Evolutionary conservation across 495 filamentous ascomycete species (phyloP).

Genomic region (Bathelium albidoporum): DNA sequence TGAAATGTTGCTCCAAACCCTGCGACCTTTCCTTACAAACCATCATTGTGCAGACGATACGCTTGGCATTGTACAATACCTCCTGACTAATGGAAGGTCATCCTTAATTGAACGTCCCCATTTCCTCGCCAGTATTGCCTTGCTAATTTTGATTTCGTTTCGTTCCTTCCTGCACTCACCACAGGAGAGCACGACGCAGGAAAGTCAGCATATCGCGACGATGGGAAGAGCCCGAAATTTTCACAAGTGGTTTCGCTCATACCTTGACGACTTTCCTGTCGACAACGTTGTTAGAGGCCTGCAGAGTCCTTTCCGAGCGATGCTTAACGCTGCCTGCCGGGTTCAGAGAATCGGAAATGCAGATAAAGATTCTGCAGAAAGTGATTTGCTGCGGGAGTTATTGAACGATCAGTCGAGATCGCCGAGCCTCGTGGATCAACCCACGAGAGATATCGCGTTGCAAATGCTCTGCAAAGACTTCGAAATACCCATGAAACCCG

Average conservation of each 20-base stretch:
- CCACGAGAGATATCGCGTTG: conserved; percentile 59
- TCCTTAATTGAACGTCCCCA: conserved; percentile 56
- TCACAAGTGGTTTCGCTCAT: conserved; percentile 58
- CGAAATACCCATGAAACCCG: conserved; percentile 42
- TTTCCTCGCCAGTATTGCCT: conserved; percentile 67
- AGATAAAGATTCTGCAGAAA: conserved; percentile 52
- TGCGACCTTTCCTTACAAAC: conserved; percentile 70
- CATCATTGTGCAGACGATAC: conserved; percentile 85
- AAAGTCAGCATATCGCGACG: conserved; percentile 61
- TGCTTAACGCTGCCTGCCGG: conserved; percentile 52
- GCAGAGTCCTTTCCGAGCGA: conserved; percentile 44
- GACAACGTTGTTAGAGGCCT: background rate
- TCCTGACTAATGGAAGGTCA: conserved; percentile 55
- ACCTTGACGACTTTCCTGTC: conserved; percentile 42
- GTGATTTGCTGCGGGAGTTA: conserved; percentile 60
- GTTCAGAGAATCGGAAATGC: conserved; percentile 50
- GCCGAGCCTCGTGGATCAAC: conserved; percentile 53
- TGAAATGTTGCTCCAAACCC: conserved; percentile 80
- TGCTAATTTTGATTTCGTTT: conserved; percentile 66
- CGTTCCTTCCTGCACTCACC: conserved; percentile 57
- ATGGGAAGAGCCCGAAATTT: conserved; percentile 57
- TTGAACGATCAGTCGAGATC: conserved; percentile 57
- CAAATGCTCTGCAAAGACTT: conserved; percentile 66
- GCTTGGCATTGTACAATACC: conserved; percentile 75
- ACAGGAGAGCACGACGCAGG: conserved; percentile 61